These are phyloP conservation scores for Athelia psychrophila DNA, from an alignment of 1,284 basidiomycete genomes.

Conservation along the genomic window DNA sequence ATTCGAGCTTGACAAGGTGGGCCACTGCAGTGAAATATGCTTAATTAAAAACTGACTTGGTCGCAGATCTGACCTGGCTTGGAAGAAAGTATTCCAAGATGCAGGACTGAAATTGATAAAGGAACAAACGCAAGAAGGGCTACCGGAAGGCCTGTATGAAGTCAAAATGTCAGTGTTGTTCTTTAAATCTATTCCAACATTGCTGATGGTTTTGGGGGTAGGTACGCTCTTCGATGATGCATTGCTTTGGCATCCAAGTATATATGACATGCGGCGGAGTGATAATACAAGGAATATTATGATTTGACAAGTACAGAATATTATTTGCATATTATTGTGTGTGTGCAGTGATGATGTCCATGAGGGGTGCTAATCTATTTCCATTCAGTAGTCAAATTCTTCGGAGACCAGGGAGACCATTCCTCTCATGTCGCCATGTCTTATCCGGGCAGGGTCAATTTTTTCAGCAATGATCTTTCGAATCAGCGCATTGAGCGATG, in stretches of 20 bases:
- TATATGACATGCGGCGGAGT: too few relatives aligned
- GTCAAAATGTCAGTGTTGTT: constrained; percentile 70
- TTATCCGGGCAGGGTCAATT: constrained; percentile 55
- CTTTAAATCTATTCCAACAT: too few relatives aligned
- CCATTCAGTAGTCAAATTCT: constrained; percentile 58
- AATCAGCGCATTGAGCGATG: constrained; percentile 68
- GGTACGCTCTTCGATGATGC: too few relatives aligned
- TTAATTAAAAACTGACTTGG: not conserved
- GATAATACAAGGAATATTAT: too few relatives aligned
- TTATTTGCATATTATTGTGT: too few relatives aligned
- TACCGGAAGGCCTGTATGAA: constrained; percentile 75
- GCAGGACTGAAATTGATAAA: constrained; percentile 68
- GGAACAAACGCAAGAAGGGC: constrained; percentile 75
- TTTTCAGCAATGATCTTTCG: constrained; percentile 65
- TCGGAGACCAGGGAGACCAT: constrained; percentile 63
- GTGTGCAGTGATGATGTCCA: too few relatives aligned
- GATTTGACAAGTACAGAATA: too few relatives aligned
- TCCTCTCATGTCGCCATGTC: constrained; percentile 61
- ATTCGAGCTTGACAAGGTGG: constrained; percentile 86
- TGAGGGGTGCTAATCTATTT: too few relatives aligned
- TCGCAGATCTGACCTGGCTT: constrained; percentile 77
- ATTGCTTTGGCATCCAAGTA: too few relatives aligned
- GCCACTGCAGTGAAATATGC: not conserved
- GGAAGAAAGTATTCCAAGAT: constrained; percentile 69
- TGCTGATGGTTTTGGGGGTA: too few relatives aligned